Percentiles rank a stretch among this genome's conserved stretches.
Conservation (phyloP, 129 eudicot genomes). For the Smallanthus sonchifolius region DNA sequence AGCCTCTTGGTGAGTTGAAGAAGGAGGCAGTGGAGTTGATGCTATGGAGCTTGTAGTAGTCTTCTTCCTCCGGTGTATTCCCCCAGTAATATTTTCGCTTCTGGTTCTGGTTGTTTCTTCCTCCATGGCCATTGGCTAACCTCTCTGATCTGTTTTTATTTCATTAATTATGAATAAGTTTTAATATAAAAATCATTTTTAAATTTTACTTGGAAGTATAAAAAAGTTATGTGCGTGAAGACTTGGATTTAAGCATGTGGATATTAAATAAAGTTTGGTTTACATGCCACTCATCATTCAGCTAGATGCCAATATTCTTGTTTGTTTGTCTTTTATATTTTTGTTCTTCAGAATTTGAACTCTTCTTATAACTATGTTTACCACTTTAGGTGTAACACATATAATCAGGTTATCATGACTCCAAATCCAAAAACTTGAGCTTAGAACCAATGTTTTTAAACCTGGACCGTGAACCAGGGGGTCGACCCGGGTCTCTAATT, state of each 20-base stretch:
- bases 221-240: neutral
- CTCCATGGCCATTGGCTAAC: conserved; percentile 30
- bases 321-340: neutral
- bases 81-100: conserved; percentile 66
- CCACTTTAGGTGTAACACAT: no score
- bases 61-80: conserved; percentile 69
- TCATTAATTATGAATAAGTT: no score
- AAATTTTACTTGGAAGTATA: no score
- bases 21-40: conserved; percentile 47
- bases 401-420: no score
- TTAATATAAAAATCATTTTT: no score
- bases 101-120: conserved; percentile 20
- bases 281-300: conserved; percentile 9
- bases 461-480: no score
- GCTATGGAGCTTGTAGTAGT: conserved; percentile 57
- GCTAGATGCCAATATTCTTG: conserved; percentile 11
- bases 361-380: neutral
- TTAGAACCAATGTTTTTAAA: no score
- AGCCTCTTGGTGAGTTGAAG: conserved; percentile 64
- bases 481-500: no score
- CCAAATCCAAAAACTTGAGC: no score
- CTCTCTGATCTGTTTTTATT: neutral
- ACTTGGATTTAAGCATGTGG: neutral
- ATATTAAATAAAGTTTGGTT: neutral
- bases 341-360: neutral